These are phyloP conservation scores for Phalaenopsis equestris DNA, from an alignment of 106 monocot species.

Conservation along the genomic window DNA sequence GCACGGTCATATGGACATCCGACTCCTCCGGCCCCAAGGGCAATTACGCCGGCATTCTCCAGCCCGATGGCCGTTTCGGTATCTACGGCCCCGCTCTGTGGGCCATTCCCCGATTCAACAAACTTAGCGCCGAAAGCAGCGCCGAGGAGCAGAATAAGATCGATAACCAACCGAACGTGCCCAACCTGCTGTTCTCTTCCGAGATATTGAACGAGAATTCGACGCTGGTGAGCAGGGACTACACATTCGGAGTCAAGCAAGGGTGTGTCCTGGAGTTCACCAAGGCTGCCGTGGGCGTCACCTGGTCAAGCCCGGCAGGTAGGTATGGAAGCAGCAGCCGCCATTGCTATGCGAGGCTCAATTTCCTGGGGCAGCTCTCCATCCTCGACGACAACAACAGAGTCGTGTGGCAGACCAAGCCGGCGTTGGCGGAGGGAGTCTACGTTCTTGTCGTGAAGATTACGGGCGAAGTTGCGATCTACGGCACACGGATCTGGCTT, in stretches of 20 bases:
- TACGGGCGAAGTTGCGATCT: neutral
- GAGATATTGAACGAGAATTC: neutral
- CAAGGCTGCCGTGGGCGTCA: neutral
- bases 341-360: neutral
- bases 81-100: neutral
- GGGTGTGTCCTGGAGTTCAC: neutral
- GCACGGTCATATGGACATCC: neutral
- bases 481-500: neutral
- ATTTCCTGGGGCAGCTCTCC: neutral
- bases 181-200: neutral
- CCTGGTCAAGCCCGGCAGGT: neutral
- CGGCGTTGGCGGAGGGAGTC: neutral
- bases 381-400: neutral
- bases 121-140: neutral
- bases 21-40: neutral
- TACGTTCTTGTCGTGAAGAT: slow-evolving; percentile 3
- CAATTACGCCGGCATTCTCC: slow-evolving; percentile 3
- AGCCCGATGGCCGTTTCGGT: neutral
- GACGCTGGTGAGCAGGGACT: slow-evolving; percentile 3
- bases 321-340: neutral
- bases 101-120: neutral
- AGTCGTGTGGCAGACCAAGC: neutral
- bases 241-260: neutral
- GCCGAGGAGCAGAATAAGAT: neutral
- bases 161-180: neutral